These are phyloP conservation scores for Barnettozyma siamensis DNA, from an alignment of 805 yeast species.

Conservation along the genomic window DNA sequence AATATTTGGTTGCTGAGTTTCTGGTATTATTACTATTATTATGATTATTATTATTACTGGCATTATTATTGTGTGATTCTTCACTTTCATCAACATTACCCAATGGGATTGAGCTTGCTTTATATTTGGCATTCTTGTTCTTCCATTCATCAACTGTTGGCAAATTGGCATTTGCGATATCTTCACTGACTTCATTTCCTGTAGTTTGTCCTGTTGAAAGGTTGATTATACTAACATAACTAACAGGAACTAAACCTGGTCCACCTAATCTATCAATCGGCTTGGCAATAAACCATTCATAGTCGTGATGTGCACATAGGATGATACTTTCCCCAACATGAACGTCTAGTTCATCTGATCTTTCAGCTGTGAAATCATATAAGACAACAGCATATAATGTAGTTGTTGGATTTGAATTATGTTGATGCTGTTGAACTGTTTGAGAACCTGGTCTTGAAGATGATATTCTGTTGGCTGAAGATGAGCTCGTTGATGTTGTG, in stretches of 20 bases:
- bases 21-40: not conserved
- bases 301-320: conserved; percentile 92
- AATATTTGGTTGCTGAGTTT: conserved; percentile 4
- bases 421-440: not conserved
- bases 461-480: not conserved
- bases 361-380: conserved; percentile 76
- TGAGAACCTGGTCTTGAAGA: conserved; percentile 7
- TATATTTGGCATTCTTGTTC: conserved; percentile 80
- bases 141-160: conserved; percentile 98
- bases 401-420: conserved; percentile 3
- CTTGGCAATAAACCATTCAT: conserved; percentile 97
- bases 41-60: not conserved
- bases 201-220: conserved; percentile 58
- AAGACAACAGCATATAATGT: conserved; percentile 80
- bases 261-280: conserved; percentile 94
- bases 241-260: conserved; percentile 92
- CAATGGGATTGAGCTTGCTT: conserved; percentile 79
- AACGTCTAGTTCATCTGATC: conserved; percentile 79
- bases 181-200: conserved; percentile 46
- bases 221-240: conserved; percentile 82
- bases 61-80: not conserved
- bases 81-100: conserved; percentile 45
- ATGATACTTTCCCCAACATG: conserved; percentile 83
- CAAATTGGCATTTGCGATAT: conserved; percentile 60
- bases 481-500: conserved; percentile 2